Base-by-base conservation (phyloP, 805 yeast species). In the Starmerella gropengiesseri region DNA sequence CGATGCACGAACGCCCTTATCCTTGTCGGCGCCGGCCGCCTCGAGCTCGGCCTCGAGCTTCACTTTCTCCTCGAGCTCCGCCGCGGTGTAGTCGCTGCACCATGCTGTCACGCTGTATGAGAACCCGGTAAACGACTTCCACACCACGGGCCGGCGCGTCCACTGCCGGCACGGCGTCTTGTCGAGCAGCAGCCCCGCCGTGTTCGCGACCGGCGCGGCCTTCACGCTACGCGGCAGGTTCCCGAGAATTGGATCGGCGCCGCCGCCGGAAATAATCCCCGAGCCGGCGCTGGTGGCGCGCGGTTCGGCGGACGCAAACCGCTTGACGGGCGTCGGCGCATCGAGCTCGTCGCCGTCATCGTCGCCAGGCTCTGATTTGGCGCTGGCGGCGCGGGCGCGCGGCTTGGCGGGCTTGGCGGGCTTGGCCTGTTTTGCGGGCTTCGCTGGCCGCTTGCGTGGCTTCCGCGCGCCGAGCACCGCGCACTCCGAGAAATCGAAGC, bases 121-220 rank as follows among this genome's bases (percentile, higher is more conserved):
- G 45, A 60, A 64, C 4, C 75, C 74, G 0, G 75, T 69, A 47
- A 72, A 71, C 20, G 68, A 62, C 44, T 62, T 64, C 29, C 72
- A 53, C 11, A 56, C 55, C 8, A 70, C 41, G 1, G 66, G 66
- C 35, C 57, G 54, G 46, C 64, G 64, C 8, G 43, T 47, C 77
- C 77, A 72, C 43, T 59, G 60, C 35, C 75, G 58, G 36, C 68
- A 63, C 14, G 67, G 66, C 28, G 54, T 59, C 3, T 69, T 63
- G 47, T 71, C 74, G 22, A 72, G 54, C 1, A 61, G 65, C 23
- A 71, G 46, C 26, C 62, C 47, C 19, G 56, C 47, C 26, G 65
- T 65, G 41, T 63, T 63, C 11, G 61, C 61, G 3, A 35, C 44
- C 12, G 54, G 54, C 27, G 54, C 54, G 3, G 54, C 46, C 41